Base-by-base conservation (phyloP, 805 yeast species). In the Yarrowia sp. region DNA sequence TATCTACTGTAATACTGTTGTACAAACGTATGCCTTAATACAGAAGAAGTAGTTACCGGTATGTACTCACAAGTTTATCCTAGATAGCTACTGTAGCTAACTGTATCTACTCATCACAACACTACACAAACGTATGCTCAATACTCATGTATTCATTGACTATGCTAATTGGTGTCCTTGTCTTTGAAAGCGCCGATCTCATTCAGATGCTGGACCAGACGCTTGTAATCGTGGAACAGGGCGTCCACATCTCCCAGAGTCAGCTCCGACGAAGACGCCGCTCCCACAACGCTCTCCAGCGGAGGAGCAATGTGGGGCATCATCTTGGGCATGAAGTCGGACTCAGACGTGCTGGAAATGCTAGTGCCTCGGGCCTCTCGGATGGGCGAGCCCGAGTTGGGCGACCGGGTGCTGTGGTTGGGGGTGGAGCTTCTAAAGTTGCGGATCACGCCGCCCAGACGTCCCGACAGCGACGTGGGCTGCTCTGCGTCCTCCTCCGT, bases 151-250 rank as follows among this genome's bases (percentile, higher is more conserved):
- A 24, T 41, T 24, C 32, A 42, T 18, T 29, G 19, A 42, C 25
- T 24, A 44, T 44, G 51, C 51, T 44, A 44, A 13, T 44, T 19
- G 35, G 24, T 44, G 51, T 44, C 51, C 35, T 44, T 44, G 51
- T 47, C 56, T 35, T 22, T 59, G 29, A 70, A 71, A 21, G 68
- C 71, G 42, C 66, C 64, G 7, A 70, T 64, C n/a, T 65, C 61
- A 63, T 67, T 66, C 41, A 72, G 55, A 61, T 68, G 66, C 32
- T 64, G 65, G 5, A 74, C 77, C 33, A 77, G 68, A 12, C 76
- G 69, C 42, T 70, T 70, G 65, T 77, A 77, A 62, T 77, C 80
- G 5, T 65, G 61, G 41, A 74, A 69, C 24, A 77, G 68, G 22
- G 65, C 69, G 32, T 67, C 67, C 16, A 77, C 68, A 19, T 77